Evolutionary conservation across 1,284 basidiomycete species (phyloP).

Genomic region (Cryptococcus maquisensis): DNA sequence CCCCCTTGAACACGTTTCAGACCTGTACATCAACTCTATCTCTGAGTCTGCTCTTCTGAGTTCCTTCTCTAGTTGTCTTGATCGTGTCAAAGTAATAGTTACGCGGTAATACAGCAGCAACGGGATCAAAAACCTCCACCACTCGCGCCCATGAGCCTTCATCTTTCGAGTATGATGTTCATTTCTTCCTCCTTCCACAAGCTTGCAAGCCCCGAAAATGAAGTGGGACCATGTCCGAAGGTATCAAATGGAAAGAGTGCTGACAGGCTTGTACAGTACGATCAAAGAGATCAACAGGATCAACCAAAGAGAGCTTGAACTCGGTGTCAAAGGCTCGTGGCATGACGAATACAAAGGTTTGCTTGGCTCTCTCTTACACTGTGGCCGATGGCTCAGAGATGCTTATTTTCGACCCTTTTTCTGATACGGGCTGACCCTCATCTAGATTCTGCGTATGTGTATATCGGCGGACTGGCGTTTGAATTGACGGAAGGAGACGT

Average conservation of each 20-base stretch:
- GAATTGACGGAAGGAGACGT: constrained; percentile 97
- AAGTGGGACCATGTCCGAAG: background rate
- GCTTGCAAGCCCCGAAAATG: background rate
- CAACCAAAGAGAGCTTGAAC: constrained; percentile 84
- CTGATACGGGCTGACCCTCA: background rate
- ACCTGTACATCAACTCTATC: too few species aligned
- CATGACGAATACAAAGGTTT: constrained; percentile 89
- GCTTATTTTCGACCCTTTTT: too few species aligned
- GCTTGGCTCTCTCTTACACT: constrained; percentile 16
- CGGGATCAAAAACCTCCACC: background rate
- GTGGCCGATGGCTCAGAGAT: too few species aligned
- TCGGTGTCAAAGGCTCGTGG: constrained; percentile 79
- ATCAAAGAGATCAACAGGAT: constrained; percentile 90
- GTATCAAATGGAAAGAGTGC: background rate
- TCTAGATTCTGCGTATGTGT: constrained; percentile 89
- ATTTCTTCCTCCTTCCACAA: background rate
- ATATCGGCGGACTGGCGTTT: constrained; percentile 76
- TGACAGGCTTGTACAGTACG: constrained; percentile 57
- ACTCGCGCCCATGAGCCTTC: background rate
- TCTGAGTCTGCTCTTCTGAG: too few species aligned
- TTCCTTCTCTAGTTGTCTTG: too few species aligned
- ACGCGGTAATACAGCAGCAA: too few species aligned
- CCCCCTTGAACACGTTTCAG: too few species aligned
- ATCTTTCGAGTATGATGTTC: background rate
- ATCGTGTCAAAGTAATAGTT: too few species aligned